Evolutionary conservation across 768 basidiomycete species (phyloP).

Genomic region (Mycena kentingensis): DNA sequence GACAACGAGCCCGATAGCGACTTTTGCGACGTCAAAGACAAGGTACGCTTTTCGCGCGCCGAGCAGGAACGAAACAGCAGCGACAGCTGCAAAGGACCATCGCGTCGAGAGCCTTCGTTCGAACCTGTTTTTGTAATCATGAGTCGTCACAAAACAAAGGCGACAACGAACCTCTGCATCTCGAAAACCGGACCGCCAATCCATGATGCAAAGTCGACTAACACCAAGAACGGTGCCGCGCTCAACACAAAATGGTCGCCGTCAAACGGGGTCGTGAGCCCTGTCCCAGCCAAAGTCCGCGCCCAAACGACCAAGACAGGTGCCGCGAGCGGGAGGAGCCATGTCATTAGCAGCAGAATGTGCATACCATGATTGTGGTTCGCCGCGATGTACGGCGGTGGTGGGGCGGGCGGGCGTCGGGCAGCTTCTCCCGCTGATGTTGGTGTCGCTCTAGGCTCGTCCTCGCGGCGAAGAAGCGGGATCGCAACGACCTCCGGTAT

Average conservation of each 20-base stretch:
- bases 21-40: constrained; percentile 63
- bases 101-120: constrained; percentile 45
- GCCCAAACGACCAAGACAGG: constrained; percentile 89
- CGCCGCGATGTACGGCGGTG: constrained; percentile 25
- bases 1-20: constrained; percentile 48
- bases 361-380: constrained; percentile 58
- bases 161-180: constrained; percentile 41
- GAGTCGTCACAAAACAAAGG: constrained; percentile 2
- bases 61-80: constrained; percentile 57
- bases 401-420: constrained; percentile 6
- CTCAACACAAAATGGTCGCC: constrained; percentile 77
- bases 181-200: constrained; percentile 44
- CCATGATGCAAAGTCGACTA: constrained; percentile 64
- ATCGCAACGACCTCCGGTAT: constrained; percentile 25
- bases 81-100: constrained; percentile 56
- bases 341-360: constrained; percentile 74
- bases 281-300: constrained; percentile 79
- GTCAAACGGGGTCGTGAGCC: constrained; percentile 75
- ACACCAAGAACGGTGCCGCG: constrained; percentile 61
- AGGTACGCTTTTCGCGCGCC: constrained; percentile 69
- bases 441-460: constrained; percentile 7
- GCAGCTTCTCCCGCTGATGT: constrained; percentile 1
- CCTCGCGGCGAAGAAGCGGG: constrained; percentile 23
- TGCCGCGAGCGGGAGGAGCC: constrained; percentile 74
- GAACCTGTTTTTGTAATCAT: constrained; percentile 34